Percentiles rank a stretch among this genome's conserved stretches.
Evolutionary conservation across 495 filamentous ascomycete genomes (phyloP).

Genomic region (Chaetomidium leptoderma): DNA sequence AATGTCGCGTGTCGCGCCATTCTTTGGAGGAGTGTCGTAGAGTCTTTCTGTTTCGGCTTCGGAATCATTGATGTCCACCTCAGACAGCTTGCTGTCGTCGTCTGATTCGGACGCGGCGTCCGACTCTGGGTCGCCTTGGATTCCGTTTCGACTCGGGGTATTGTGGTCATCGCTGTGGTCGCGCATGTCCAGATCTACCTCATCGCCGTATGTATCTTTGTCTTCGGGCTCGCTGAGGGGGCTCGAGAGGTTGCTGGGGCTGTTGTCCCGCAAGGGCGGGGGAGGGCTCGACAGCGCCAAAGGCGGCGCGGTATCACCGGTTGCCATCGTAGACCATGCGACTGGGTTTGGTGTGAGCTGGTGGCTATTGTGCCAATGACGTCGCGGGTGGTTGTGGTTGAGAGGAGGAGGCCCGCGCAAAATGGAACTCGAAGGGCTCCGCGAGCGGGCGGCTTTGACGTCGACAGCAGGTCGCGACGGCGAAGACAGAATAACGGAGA

Average conservation of each 20-base stretch:
- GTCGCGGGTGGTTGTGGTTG: conserved; percentile 16
- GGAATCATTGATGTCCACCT: conserved; percentile 75
- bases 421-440: conserved; percentile 22
- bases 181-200: conserved; percentile 41
- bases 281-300: conserved; percentile 45
- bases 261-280: conserved; percentile 37
- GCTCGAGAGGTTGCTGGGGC: conserved; percentile 45
- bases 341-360: not conserved
- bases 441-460: conserved; percentile 23
- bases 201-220: conserved; percentile 48
- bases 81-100: conserved; percentile 43
- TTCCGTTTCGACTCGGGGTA: conserved; percentile 55
- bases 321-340: conserved; percentile 41
- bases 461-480: conserved; percentile 20
- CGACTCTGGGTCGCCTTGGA: conserved; percentile 40
- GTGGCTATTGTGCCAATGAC: conserved; percentile 17
- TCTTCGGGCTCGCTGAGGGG: conserved; percentile 94
- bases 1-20: conserved; percentile 59
- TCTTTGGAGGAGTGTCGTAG: conserved; percentile 82
- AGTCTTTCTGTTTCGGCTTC: conserved; percentile 96
- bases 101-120: conserved; percentile 31
- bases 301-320: conserved; percentile 42
- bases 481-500: not conserved
- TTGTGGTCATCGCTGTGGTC: conserved; percentile 13
- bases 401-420: conserved; percentile 25